phyloP scores from a whole-genome alignment of 495 filamentous ascomycete genomes.

The Schizothecium vesticola region DNA sequence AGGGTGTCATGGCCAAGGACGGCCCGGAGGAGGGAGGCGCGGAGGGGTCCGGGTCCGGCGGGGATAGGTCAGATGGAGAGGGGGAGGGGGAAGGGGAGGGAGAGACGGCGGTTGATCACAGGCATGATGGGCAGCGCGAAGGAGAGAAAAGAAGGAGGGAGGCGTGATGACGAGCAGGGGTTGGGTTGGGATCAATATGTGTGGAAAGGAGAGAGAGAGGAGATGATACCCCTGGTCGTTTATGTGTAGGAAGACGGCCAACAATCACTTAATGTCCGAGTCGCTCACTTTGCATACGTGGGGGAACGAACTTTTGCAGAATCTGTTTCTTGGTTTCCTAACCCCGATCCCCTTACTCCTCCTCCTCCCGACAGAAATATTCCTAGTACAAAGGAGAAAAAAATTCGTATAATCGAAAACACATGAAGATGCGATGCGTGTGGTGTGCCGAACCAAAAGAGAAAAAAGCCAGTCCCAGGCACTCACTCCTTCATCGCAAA shows the following conservation, averaged over 20 bases:
- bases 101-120: background rate
- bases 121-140: background rate
- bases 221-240: background rate
- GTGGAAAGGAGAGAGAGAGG: background rate
- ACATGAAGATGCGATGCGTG: slow-evolving; percentile 4
- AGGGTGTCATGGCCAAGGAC: slow-evolving; percentile 87
- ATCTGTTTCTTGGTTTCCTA: slow-evolving; percentile 23
- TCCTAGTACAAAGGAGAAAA: slow-evolving; percentile 26
- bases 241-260: background rate
- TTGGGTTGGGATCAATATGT: background rate
- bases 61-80: slow-evolving; percentile 12
- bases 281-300: background rate
- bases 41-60: slow-evolving; percentile 20
- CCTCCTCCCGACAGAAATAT: slow-evolving; percentile 19
- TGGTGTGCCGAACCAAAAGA: slow-evolving; percentile 1
- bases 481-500: background rate
- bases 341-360: slow-evolving; percentile 23
- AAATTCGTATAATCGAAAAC: slow-evolving; percentile 23
- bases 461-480: background rate
- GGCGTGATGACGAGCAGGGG: background rate
- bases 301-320: slow-evolving; percentile 7
- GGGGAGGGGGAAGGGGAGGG: slow-evolving; percentile 2
- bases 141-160: background rate
- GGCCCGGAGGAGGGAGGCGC: slow-evolving; percentile 34
- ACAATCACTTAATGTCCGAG: background rate